Evolutionary conservation across 306 rosid genomes (phyloP).

Genomic region (Vigna angularis): DNA sequence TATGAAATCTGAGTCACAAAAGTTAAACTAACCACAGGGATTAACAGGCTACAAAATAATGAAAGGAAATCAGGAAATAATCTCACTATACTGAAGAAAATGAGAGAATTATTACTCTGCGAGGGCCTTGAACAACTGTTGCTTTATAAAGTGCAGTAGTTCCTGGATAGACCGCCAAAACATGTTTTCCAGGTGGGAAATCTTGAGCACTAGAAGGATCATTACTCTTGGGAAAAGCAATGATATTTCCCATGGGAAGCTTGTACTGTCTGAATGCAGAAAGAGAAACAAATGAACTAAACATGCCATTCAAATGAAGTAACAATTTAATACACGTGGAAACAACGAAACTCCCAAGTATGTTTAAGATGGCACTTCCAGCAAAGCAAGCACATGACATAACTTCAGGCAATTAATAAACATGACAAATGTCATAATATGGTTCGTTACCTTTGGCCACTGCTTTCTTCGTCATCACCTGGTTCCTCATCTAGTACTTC

Average conservation of each 20-base stretch:
- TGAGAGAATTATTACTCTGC: conserved; percentile 71
- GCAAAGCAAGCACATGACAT: conserved; percentile 14
- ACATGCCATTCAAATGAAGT: background rate
- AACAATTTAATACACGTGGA: conserved; percentile 4
- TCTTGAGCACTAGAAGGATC: conserved; percentile 79
- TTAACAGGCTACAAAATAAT: conserved; percentile 14
- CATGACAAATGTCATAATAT: conserved; percentile 3
- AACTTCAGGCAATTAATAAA: conserved; percentile 4
- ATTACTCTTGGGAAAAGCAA: conserved; percentile 89
- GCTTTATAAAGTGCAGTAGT: conserved; percentile 99
- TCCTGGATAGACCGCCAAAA: conserved; percentile 97
- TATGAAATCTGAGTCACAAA: conserved; percentile 27
- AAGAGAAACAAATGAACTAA: conserved; percentile 29
- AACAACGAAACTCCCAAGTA: conserved; percentile 8
- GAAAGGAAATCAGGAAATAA: conserved; percentile 24
- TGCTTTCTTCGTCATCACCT: conserved; percentile 91
- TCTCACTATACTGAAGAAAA: conserved; percentile 11
- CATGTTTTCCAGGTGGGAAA: conserved; percentile 82
- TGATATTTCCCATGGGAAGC: conserved; percentile 84
- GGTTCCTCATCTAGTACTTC: conserved; percentile 98
- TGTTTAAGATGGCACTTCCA: conserved; percentile 8
- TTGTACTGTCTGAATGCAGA: conserved; percentile 74
- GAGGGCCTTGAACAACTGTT: conserved; percentile 88
- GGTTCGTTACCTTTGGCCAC: conserved; percentile 75
- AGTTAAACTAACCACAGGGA: conserved; percentile 9